These are phyloP conservation scores for Yamadazyma spencermartinsiae DNA, from an alignment of 1,139 yeast species.

Conservation along the genomic window DNA sequence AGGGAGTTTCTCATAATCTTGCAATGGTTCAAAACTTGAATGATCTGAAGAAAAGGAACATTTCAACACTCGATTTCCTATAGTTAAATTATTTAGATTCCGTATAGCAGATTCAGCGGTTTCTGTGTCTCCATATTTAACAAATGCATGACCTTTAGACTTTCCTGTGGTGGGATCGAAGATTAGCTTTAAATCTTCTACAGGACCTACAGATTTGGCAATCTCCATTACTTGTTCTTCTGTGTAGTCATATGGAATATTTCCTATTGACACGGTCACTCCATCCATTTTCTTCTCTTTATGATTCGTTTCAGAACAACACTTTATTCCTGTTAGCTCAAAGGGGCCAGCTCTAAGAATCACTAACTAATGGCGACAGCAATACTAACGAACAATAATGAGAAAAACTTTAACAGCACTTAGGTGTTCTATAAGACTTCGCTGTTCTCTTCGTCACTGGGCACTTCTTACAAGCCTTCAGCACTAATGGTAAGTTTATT, in stretches of 20 bases:
- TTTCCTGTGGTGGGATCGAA: conserved; percentile 90
- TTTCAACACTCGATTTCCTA: conserved; percentile 70
- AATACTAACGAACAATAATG: too few species aligned
- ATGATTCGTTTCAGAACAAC: not conserved
- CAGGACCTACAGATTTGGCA: conserved; percentile 85
- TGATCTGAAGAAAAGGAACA: conserved; percentile 73
- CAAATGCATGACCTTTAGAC: conserved; percentile 88
- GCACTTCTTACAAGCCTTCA: too few species aligned
- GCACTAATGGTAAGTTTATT: too few species aligned
- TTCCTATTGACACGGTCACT: conserved; percentile 36
- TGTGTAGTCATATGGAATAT: conserved; percentile 53
- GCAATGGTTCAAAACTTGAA: conserved; percentile 20
- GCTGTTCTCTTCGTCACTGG: too few species aligned
- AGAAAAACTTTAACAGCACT: too few species aligned
- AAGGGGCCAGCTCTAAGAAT: too few species aligned
- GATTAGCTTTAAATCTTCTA: conserved; percentile 68
- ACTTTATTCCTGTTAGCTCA: too few species aligned
- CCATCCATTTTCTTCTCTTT: conserved; percentile 10
- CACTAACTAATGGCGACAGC: too few species aligned
- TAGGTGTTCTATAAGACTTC: too few species aligned
- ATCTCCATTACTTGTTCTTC: conserved; percentile 87
- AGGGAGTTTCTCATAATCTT: conserved; percentile 32
- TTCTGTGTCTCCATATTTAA: conserved; percentile 72
- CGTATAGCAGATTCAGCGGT: conserved; percentile 92
- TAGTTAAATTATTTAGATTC: conserved; percentile 74